These are phyloP conservation scores for Phytophthora rubi DNA, from an alignment of 352 stramenopile genomes.

Conservation along the genomic window DNA sequence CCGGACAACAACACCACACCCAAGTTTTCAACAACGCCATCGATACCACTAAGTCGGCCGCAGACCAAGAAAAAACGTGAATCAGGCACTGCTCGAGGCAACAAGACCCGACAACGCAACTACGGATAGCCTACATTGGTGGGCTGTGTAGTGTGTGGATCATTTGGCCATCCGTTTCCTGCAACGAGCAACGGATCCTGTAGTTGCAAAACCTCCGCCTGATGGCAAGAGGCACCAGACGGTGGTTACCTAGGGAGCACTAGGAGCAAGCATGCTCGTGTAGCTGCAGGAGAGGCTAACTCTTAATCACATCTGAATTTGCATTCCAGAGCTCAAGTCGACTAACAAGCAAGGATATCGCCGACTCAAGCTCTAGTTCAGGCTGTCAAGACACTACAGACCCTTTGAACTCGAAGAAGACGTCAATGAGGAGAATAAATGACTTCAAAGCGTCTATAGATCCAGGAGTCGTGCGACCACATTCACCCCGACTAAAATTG, in stretches of 20 bases:
- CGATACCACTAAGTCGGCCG: not conserved
- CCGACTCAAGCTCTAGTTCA: not conserved
- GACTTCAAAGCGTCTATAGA: too few species aligned
- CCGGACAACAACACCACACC: not conserved
- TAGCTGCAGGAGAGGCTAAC: not conserved
- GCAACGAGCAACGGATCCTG: not conserved
- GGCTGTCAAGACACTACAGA: not conserved
- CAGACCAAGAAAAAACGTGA: not conserved
- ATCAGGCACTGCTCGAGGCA: not conserved
- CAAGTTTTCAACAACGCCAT: not conserved
- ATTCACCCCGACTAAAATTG: too few species aligned
- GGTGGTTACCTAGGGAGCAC: not conserved
- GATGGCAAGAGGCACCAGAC: not conserved
- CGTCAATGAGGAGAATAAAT: too few species aligned
- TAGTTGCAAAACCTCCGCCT: not conserved
- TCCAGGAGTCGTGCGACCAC: too few species aligned
- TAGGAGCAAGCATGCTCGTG: not conserved
- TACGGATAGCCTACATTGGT: not conserved
- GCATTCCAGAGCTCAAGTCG: not conserved
- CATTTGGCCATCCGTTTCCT: not conserved
- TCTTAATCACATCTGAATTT: not conserved
- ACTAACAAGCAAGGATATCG: not conserved
- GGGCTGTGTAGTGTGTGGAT: conserved; percentile 2
- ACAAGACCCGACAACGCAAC: not conserved
- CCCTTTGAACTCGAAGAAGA: too few species aligned